These are phyloP conservation scores for Puccinia triticina DNA, from an alignment of 1,284 basidiomycete genomes.

Conservation along the genomic window DNA sequence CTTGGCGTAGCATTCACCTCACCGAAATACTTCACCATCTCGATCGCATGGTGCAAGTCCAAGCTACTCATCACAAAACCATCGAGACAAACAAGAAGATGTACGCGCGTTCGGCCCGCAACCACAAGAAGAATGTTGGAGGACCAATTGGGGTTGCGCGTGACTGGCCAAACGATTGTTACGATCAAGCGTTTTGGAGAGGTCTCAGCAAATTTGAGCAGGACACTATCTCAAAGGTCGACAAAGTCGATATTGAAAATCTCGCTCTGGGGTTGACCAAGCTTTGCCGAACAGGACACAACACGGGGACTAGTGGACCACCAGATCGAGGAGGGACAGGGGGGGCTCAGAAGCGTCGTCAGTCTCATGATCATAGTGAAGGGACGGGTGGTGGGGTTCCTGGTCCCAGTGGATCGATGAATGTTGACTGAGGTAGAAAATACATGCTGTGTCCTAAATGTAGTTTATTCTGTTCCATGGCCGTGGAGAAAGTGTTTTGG, in stretches of 20 bases:
- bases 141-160: background rate
- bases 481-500: no score
- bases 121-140: background rate
- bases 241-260: background rate
- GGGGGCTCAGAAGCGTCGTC: no score
- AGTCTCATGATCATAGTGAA: no score
- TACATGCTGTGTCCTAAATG: no score
- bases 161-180: background rate
- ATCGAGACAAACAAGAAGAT: background rate
- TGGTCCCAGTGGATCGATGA: no score
- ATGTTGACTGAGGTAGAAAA: no score
- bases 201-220: background rate
- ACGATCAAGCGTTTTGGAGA: background rate
- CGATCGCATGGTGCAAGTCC: background rate
- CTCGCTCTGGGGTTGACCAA: background rate
- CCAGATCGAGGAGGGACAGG: no score
- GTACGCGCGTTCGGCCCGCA: background rate
- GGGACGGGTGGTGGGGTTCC: no score
- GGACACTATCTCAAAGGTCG: background rate
- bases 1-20: background rate
- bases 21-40: background rate
- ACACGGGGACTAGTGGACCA: no score
- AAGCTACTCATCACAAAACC: no score
- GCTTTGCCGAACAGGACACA: no score
- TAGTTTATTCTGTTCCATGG: no score